These are phyloP conservation scores for Polysphondylium violaceum DNA, from an alignment of 78 protist genomes.

Conservation along the genomic window DNA sequence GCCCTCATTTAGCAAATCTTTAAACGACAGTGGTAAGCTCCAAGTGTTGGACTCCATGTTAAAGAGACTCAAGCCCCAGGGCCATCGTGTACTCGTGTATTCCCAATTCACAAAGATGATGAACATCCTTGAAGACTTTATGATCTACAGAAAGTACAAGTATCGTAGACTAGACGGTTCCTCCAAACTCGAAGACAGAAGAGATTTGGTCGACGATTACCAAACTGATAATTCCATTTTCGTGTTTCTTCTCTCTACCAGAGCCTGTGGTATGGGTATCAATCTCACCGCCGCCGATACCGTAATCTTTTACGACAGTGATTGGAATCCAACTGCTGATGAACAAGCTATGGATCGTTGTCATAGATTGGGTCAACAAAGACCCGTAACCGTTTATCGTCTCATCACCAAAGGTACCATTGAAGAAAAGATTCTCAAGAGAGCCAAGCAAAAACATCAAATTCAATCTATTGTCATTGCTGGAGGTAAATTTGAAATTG, in stretches of 20 bases:
- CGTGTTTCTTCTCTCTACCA: constrained; percentile 94
- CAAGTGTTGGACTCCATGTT: constrained; percentile 87
- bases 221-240: constrained; percentile 83
- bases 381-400: constrained; percentile 93
- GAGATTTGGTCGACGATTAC: constrained; percentile 91
- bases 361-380: constrained; percentile 92
- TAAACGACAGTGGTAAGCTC: constrained; percentile 87
- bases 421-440: constrained; percentile 93
- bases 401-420: constrained; percentile 90
- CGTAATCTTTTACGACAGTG: constrained; percentile 97
- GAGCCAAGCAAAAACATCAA: constrained; percentile 93
- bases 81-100: constrained; percentile 94
- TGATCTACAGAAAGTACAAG: constrained; percentile 66
- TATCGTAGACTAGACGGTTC: constrained; percentile 95
- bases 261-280: constrained; percentile 99
- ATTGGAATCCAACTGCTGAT: constrained; percentile 98
- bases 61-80: constrained; percentile 63
- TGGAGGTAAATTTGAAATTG: constrained; percentile 85
- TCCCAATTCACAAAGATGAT: constrained; percentile 96
- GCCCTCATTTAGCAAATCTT: constrained; percentile 71
- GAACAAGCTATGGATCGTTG: constrained; percentile 97
- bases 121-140: constrained; percentile 91
- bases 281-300: constrained; percentile 98
- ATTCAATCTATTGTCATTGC: constrained; percentile 92
- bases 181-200: constrained; percentile 86